Evolutionary conservation across 148 eudicot genomes (phyloP), one percentile per base, ranked within the genome.

Genomic region (Cornus controversa): DNA sequence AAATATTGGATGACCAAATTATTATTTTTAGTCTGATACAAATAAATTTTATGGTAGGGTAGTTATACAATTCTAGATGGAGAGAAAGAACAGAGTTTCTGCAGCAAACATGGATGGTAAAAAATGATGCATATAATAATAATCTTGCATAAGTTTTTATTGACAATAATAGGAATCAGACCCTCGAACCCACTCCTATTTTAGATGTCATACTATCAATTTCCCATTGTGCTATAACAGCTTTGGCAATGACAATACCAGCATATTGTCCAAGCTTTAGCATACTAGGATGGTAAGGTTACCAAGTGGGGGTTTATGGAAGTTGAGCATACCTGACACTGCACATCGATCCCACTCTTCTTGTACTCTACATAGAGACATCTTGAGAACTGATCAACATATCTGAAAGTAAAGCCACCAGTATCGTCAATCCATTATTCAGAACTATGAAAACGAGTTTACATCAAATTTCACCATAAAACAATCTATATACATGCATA

Each of bases 261-360:
- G 45, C 45, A 40, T 40, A 40, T 40, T 40, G 45, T 40, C 45
- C 45, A 40, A 40, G 8, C 45, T 40, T 40, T 40, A 40, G 45
- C 45, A 40, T 40, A 40, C 45, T 40, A 40, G 7, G 45, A 40
- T 58, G 9, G 42, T 26, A 13, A 60, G 15, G 70, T 66, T 60
- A 66, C 22, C 22, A 72, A 31, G 57, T 11, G 53, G 20, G 34
- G 73, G 40, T 18, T 75, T 20, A 42, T 29, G 54, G 66, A 58
- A 42, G 26, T 6, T 37, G 16, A 60, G 24, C 65, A 40, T 88
- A 93, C 95, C 93, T 91, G 97, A 54, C 97, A 93, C 81, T 91
- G 95, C 70, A 93, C 87, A 73, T 93, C 93, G 16, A 93, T 93
- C 66, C 97, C 97, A 14, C 79, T 85, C 63, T 82, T 86, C 83